Evolutionary conservation across 2,329 filamentous ascomycete genomes (phyloP).

Genomic region (Ophiostoma ulmi): DNA sequence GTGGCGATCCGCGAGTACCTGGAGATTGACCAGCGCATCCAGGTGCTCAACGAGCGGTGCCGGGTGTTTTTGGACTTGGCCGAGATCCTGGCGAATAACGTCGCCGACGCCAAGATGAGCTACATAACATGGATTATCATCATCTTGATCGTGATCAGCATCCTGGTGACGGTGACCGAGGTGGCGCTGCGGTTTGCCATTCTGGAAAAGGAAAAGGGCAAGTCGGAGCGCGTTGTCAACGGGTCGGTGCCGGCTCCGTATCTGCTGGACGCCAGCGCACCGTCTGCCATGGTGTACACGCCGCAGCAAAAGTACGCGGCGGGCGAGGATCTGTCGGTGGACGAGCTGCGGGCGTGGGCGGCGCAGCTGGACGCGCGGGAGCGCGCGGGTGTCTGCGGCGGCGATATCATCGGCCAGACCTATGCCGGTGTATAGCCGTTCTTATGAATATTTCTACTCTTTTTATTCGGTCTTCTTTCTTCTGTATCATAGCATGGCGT

Average conservation of each 20-base stretch:
- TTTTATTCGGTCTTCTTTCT: not conserved
- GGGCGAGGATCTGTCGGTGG: conserved; percentile 25
- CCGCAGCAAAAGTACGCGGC: conserved; percentile 8
- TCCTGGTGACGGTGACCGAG: conserved; percentile 84
- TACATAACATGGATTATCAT: conserved; percentile 98
- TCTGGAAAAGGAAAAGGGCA: conserved; percentile 46
- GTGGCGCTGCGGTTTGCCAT: conserved; percentile 82
- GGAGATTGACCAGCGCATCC: conserved; percentile 92
- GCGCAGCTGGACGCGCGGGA: conserved; percentile 26
- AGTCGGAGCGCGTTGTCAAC: conserved; percentile 30
- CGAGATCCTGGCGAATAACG: conserved; percentile 87
- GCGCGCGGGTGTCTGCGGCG: conserved; percentile 28
- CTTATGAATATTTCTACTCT: not conserved
- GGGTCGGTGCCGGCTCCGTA: not conserved
- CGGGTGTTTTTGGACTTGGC: conserved; percentile 94
- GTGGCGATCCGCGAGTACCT: conserved; percentile 92
- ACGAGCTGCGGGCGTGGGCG: conserved; percentile 28
- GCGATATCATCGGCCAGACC: conserved; percentile 27
- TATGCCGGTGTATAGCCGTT: conserved; percentile 27
- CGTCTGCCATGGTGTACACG: not conserved
- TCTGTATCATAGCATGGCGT: conserved; percentile 1
- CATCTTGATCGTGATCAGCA: conserved; percentile 82
- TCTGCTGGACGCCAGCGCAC: not conserved
- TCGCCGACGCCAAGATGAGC: conserved; percentile 93
- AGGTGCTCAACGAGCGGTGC: conserved; percentile 94